Percentiles rank a stretch among this genome's conserved stretches.
These are phyloP conservation scores for Oligophagozyma castellii DNA, from an alignment of 1,139 yeast genomes.

Conservation along the genomic window DNA sequence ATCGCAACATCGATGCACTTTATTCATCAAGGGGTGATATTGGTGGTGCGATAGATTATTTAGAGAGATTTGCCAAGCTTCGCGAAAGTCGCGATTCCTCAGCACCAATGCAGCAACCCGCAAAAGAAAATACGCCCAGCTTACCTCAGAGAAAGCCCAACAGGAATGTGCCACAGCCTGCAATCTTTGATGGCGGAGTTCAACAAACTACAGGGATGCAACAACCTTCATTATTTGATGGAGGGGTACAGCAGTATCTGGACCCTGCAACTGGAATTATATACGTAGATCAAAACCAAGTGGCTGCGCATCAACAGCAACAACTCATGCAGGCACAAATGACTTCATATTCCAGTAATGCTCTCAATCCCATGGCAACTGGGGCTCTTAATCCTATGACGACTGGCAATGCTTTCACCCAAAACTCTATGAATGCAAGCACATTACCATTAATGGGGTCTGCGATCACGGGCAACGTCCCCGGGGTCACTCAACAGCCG, in stretches of 20 bases:
- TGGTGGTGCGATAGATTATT: constrained; percentile 19
- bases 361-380: constrained; percentile 11
- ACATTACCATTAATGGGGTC: background rate
- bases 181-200: constrained; percentile 20
- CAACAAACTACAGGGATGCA: constrained; percentile 3
- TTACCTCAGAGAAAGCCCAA: constrained; percentile 13
- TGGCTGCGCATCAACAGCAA: constrained; percentile 9
- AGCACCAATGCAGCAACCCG: constrained; percentile 3
- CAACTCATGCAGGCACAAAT: constrained; percentile 10
- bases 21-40: constrained; percentile 23
- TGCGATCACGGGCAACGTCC: constrained; percentile 2
- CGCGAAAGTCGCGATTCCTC: constrained; percentile 4
- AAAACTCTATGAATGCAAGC: constrained; percentile 1
- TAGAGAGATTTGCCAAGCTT: constrained; percentile 6
- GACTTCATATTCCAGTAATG: constrained; percentile 8
- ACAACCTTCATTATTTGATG: constrained; percentile 15
- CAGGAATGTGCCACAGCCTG: constrained; percentile 15
- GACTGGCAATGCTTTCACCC: constrained; percentile 5
- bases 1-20: constrained; percentile 24
- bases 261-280: constrained; percentile 23
- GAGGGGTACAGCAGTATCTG: constrained; percentile 20
- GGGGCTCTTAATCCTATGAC: constrained; percentile 17
- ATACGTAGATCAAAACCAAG: constrained; percentile 20
- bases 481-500: constrained; percentile 9
- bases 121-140: constrained; percentile 10